These are phyloP conservation scores for Pichia nakasei DNA, from an alignment of 805 yeast genomes.

Conservation along the genomic window DNA sequence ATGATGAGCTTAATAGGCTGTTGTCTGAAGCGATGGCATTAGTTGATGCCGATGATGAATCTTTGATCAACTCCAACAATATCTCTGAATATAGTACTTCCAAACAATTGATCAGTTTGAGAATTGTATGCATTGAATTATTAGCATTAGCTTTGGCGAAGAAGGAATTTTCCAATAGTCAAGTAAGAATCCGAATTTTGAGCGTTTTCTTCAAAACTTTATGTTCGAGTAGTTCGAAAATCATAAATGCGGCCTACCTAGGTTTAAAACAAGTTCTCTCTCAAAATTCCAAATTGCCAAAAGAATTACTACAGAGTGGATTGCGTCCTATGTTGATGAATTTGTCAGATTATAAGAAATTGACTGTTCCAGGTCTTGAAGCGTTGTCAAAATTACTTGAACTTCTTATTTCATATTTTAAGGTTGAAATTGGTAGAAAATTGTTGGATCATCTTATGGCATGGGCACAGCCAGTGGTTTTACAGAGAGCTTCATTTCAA, in stretches of 20 bases:
- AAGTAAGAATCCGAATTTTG: conserved; percentile 73
- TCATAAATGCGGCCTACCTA: conserved; percentile 86
- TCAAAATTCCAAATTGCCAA: conserved; percentile 83
- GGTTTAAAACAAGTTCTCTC: conserved; percentile 79
- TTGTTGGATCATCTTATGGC: conserved; percentile 89
- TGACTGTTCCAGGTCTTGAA: conserved; percentile 83
- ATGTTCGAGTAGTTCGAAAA: conserved; percentile 74
- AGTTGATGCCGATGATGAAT: conserved; percentile 97
- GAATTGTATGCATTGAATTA: conserved; percentile 83
- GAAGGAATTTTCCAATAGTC: conserved; percentile 62
- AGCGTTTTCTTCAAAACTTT: conserved; percentile 94
- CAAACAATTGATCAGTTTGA: conserved; percentile 74
- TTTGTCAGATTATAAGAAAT: conserved; percentile 82
- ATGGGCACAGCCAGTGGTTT: conserved; percentile 80
- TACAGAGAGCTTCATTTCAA: conserved; percentile 69
- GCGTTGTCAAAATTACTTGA: conserved; percentile 84
- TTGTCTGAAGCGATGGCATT: conserved; percentile 85
- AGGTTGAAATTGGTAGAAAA: conserved; percentile 93
- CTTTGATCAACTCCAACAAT: conserved; percentile 79
- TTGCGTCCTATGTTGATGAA: conserved; percentile 93
- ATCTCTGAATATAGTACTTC: conserved; percentile 81
- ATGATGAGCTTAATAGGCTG: conserved; percentile 80
- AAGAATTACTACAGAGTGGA: conserved; percentile 91
- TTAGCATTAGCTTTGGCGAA: conserved; percentile 77
- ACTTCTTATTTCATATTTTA: conserved; percentile 81